Evolutionary conservation across 768 basidiomycete species (phyloP).

Genomic region (Dacryopinax primogenitus): DNA sequence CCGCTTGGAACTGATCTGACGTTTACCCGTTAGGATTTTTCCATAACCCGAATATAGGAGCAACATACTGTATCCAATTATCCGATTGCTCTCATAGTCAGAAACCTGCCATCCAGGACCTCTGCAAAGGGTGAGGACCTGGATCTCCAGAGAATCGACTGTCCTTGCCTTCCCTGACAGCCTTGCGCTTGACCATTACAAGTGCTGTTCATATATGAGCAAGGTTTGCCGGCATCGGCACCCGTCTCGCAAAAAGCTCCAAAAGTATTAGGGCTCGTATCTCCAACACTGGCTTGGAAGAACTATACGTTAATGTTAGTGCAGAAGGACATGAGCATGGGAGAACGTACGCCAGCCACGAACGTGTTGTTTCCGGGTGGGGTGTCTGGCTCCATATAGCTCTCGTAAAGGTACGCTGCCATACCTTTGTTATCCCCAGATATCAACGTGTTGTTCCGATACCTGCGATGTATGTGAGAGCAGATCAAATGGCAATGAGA

Average conservation of each 20-base stretch:
- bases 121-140: slow-evolving; percentile 21
- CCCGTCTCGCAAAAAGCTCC: slow-evolving; percentile 68
- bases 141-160: not conserved
- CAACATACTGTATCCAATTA: slow-evolving; percentile 42
- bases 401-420: slow-evolving; percentile 68
- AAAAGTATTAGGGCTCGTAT: slow-evolving; percentile 55
- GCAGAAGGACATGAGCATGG: slow-evolving; percentile 11
- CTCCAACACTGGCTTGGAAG: not conserved
- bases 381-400: slow-evolving; percentile 46
- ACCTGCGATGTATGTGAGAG: not conserved
- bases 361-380: slow-evolving; percentile 60
- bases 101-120: slow-evolving; percentile 65
- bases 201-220: slow-evolving; percentile 59
- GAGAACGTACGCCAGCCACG: slow-evolving; percentile 42
- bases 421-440: slow-evolving; percentile 77
- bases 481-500: not conserved
- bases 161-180: slow-evolving; percentile 54
- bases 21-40: not conserved
- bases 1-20: slow-evolving; percentile 48
- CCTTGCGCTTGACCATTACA: slow-evolving; percentile 56
- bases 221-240: slow-evolving; percentile 49
- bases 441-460: slow-evolving; percentile 67
- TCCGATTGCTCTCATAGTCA: slow-evolving; percentile 60
- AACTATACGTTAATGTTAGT: not conserved
- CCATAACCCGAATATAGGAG: not conserved